Conservation (phyloP, 345 rosid species). For the Mallotus nudiflorus region DNA sequence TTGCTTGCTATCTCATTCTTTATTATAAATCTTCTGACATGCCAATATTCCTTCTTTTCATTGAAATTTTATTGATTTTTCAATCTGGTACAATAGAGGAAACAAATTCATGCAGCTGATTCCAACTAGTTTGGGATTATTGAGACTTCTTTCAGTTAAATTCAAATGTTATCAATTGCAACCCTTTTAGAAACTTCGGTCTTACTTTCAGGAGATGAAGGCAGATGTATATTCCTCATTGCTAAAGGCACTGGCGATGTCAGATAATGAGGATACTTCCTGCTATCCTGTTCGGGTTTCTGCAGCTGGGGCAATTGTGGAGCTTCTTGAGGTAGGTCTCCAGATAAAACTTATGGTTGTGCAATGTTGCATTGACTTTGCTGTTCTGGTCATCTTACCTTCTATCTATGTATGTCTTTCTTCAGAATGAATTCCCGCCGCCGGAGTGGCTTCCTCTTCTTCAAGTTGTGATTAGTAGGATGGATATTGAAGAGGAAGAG, state of each 20-base stretch:
- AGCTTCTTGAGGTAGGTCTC: conserved; percentile 65
- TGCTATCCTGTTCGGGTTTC: conserved; percentile 80
- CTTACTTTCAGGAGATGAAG: conserved; percentile 60
- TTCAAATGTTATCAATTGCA: not conserved
- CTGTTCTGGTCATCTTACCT: conserved; percentile 22
- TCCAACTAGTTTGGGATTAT: not conserved
- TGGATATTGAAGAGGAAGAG: conserved; percentile 71
- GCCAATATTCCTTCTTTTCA: conserved; percentile 1
- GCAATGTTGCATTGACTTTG: conserved; percentile 4
- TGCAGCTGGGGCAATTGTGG: conserved; percentile 74
- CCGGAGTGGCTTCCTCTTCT: conserved; percentile 81
- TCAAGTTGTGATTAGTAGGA: conserved; percentile 62
- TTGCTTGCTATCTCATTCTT: conserved; percentile 8
- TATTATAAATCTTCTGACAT: conserved; percentile 6
- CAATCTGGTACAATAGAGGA: not conserved
- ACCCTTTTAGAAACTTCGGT: conserved; percentile 6
- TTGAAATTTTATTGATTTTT: not conserved
- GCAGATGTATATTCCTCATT: conserved; percentile 67
- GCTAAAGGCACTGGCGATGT: conserved; percentile 70
- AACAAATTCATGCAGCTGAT: not conserved
- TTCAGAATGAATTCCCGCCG: conserved; percentile 75
- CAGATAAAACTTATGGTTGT: conserved; percentile 11
- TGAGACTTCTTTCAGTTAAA: not conserved
- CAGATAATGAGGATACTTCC: conserved; percentile 48
- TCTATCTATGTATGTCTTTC: conserved; percentile 18